Evolutionary conservation across 345 rosid genomes (phyloP).

Genomic region (Populus simonii): DNA sequence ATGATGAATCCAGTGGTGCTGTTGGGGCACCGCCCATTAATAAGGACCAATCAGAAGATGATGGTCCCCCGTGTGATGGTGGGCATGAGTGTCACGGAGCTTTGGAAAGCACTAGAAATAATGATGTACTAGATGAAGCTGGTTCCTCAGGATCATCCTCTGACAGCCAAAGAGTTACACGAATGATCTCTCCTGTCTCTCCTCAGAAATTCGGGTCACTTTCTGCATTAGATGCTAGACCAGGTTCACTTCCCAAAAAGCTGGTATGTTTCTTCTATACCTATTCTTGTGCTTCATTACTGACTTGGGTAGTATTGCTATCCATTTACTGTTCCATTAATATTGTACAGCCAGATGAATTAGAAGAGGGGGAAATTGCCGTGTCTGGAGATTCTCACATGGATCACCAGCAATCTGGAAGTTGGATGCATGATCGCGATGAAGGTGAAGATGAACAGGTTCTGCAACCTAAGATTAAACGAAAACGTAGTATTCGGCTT

Average conservation of each 20-base stretch:
- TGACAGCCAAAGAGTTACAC: slow-evolving; percentile 58
- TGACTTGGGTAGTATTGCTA: slow-evolving; percentile 6
- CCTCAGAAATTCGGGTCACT: slow-evolving; percentile 92
- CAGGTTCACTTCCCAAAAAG: slow-evolving; percentile 71
- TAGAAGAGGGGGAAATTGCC: slow-evolving; percentile 99
- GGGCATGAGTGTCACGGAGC: slow-evolving; percentile 54
- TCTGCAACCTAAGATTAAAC: slow-evolving; percentile 88
- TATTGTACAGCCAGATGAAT: slow-evolving; percentile 70
- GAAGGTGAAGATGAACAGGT: slow-evolving; percentile 99
- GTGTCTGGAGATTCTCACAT: slow-evolving; percentile 87
- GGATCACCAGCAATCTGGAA: slow-evolving; percentile 90
- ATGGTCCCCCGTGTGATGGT: slow-evolving; percentile 50
- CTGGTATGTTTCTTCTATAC: slow-evolving; percentile 49
- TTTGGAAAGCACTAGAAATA: slow-evolving; percentile 49
- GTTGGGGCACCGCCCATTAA: slow-evolving; percentile 46
- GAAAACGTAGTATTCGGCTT: slow-evolving; percentile 91
- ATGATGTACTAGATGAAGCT: slow-evolving; percentile 51
- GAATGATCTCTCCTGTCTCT: slow-evolving; percentile 75
- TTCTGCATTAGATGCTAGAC: slow-evolving; percentile 93
- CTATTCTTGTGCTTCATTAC: neutral
- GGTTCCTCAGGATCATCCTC: slow-evolving; percentile 94
- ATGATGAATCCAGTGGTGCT: slow-evolving; percentile 74
- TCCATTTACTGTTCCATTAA: slow-evolving; percentile 27
- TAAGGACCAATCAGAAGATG: slow-evolving; percentile 81
- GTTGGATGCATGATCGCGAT: slow-evolving; percentile 90